Percentiles rank a stretch among this genome's conserved stretches.
These are phyloP conservation scores for Nicotiana sylvestris DNA, from an alignment of 257 asterid species.

Conservation along the genomic window DNA sequence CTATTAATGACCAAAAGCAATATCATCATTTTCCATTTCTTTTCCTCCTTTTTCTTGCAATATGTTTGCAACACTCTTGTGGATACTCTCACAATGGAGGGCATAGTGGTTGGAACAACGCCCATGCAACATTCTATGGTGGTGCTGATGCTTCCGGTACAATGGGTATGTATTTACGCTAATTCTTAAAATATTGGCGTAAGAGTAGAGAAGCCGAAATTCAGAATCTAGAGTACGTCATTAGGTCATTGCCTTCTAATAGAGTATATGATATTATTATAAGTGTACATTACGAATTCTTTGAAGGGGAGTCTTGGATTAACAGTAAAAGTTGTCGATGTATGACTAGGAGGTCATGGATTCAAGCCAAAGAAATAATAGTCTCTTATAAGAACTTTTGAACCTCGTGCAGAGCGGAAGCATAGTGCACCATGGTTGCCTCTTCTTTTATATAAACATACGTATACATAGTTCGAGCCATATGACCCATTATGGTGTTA, in stretches of 20 bases:
- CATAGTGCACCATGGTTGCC: no score
- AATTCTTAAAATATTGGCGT: background rate
- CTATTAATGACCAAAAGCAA: background rate
- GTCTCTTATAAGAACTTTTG: no score
- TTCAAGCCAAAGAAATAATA: no score
- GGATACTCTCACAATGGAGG: background rate
- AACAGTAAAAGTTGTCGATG: no score
- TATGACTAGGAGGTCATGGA: no score
- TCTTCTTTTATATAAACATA: no score
- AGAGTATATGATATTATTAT: background rate
- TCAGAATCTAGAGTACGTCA: background rate
- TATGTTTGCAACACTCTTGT: constrained; percentile 2
- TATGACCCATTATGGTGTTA: background rate
- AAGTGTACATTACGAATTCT: no score
- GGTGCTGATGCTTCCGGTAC: constrained; percentile 65
- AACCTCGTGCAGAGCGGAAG: no score
- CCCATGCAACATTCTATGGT: constrained; percentile 66
- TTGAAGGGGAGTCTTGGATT: no score
- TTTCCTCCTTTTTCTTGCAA: background rate
- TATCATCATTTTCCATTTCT: background rate
- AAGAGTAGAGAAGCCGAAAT: background rate
- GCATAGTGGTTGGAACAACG: constrained; percentile 38
- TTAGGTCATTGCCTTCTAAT: background rate
- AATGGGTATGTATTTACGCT: constrained; percentile 36
- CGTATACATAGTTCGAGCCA: background rate